Evolutionary conservation across 2,329 filamentous ascomycete genomes (phyloP), one percentile per base, ranked within the genome.

Genomic region (Hypoxylon sp.): DNA sequence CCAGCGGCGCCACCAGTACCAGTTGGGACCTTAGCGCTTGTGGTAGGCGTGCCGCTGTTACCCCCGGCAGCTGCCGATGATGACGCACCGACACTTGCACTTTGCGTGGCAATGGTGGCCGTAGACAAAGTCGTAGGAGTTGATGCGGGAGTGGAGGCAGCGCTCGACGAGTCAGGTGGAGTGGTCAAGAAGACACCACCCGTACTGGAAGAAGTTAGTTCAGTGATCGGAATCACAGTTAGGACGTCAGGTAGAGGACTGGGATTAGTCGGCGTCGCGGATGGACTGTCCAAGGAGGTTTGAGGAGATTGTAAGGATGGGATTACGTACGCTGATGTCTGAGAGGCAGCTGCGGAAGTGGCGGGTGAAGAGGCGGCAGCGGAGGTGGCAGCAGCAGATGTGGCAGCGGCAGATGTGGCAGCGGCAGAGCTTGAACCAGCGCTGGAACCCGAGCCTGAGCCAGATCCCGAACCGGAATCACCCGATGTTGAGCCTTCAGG

Each of bases 131-230:
- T 73, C 45, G 71, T 69, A 11, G 77, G 70, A 45, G 27, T 16
- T 5, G 52, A 39, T 5, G 27, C 45, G 3, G 45, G 27, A 23
- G 73, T 59, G 47, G 60, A 27, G 25, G 61, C 70, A 30, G 74
- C 57, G 12, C 64, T 72, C 39, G 69, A 69, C 8, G 72, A 55
- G 12, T 46, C 61, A 25, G 74, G 72, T 37, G 73, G 71, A 34
- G 73, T 73, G 39, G 81, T 82, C 56, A 81, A 74, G 67, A 82
- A 81, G 37, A 86, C 77, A 59, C 80, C 82, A 39, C 81, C 82
- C 39, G 80, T 77, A 43, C 79, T 80, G 63, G 67, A 71, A 65
- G 63, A 69, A 51, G 70, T 74, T 52, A 75, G 73, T 57, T 56
- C 64, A 21, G 51, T 65, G 63, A 74, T 67, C 16, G 70, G 68